Conservation (phyloP, 495 filamentous ascomycete genomes). For the Pyrenula massariospora region DNA sequence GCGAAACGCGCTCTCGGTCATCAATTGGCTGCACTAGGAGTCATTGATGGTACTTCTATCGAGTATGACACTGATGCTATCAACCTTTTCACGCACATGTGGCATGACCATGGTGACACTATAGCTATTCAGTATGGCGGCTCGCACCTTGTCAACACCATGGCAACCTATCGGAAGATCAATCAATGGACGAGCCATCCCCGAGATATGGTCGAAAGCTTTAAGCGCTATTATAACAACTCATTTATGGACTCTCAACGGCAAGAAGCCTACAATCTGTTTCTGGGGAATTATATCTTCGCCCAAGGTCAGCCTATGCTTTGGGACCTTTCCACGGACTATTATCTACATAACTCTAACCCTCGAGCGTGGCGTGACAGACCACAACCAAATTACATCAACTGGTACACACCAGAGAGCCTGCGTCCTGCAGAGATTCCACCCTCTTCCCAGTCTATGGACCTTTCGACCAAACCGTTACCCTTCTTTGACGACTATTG, state of each 20-base stretch:
- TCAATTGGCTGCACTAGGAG: constrained; percentile 85
- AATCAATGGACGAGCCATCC: constrained; percentile 98
- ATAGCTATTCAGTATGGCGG: constrained; percentile 97
- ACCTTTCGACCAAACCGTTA: constrained; percentile 40
- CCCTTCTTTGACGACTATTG: constrained; percentile 86
- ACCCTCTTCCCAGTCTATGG: constrained; percentile 25
- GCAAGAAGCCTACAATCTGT: constrained; percentile 96
- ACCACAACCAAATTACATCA: constrained; percentile 57
- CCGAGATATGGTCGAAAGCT: constrained; percentile 96
- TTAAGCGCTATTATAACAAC: constrained; percentile 98
- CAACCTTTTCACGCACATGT: constrained; percentile 94
- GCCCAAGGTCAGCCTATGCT: constrained; percentile 87
- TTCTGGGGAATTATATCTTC: constrained; percentile 93
- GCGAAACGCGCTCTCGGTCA: constrained; percentile 90
- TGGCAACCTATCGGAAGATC: constrained; percentile 97
- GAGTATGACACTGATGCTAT: constrained; percentile 93
- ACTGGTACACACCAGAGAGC: constrained; percentile 76
- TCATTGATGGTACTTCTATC: constrained; percentile 65
- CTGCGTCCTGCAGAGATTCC: constrained; percentile 51
- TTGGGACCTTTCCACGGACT: constrained; percentile 92
- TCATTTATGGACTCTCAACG: constrained; percentile 93
- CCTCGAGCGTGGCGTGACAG: constrained; percentile 61
- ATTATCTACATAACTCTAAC: constrained; percentile 88
- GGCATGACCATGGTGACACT: constrained; percentile 89
- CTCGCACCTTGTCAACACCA: constrained; percentile 94